Percentiles rank a stretch among this genome's conserved stretches.
phyloP scores from a whole-genome alignment of 345 rosid species.

The Ricinus communis region DNA sequence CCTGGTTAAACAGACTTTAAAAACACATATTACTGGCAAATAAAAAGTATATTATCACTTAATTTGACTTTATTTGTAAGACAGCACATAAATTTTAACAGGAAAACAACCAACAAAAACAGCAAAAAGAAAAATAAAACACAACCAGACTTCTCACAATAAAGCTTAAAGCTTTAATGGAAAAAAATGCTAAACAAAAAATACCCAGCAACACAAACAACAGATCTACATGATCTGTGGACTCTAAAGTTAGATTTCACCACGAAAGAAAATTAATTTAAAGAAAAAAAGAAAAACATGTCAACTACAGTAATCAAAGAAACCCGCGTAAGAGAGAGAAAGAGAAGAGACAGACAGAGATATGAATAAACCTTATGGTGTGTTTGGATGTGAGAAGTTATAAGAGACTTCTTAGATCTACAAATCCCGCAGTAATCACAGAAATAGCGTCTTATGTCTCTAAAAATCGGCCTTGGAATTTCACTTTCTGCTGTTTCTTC shows the following conservation, averaged over 20 bases:
- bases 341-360: no score
- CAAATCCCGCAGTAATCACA: slow-evolving; percentile 84
- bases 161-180: background rate
- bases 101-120: background rate
- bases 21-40: no score
- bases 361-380: slow-evolving; percentile 57
- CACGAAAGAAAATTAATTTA: no score
- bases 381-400: slow-evolving; percentile 55
- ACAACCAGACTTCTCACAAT: no score
- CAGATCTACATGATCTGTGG: background rate
- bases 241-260: no score
- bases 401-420: slow-evolving; percentile 78
- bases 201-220: background rate
- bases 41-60: no score
- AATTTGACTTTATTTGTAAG: no score
- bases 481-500: background rate
- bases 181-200: background rate
- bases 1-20: no score
- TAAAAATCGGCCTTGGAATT: slow-evolving; percentile 20
- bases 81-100: no score
- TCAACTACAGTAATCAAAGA: no score
- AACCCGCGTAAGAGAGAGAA: no score
- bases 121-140: background rate
- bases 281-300: no score
- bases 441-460: slow-evolving; percentile 64